A percentile compares a stretch with the other conserved stretches of the same genome.
Evolutionary conservation across 2,329 filamentous ascomycete genomes (phyloP).

Genomic region (Scedosporium dehoogii): DNA sequence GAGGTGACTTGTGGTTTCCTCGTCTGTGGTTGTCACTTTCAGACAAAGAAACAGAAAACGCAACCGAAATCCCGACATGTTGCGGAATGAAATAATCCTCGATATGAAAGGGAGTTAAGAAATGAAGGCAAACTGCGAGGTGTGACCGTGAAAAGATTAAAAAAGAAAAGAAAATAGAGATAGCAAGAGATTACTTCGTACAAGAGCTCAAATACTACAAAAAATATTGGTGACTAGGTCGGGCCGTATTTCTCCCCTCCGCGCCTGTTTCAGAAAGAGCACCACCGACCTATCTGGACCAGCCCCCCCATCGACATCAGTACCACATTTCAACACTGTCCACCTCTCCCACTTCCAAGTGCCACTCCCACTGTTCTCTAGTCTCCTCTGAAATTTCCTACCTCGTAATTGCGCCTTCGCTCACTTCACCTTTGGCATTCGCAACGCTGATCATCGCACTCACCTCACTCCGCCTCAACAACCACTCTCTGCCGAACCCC

Average conservation of each 20-base stretch:
- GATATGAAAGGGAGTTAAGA: not conserved
- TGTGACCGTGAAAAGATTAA: not conserved
- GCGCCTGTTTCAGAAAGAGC: slow-evolving; percentile 1
- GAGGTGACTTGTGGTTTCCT: not conserved
- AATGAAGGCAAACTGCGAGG: not conserved
- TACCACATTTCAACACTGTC: not conserved
- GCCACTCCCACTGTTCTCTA: not conserved
- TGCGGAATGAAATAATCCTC: not conserved
- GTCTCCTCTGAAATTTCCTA: not conserved
- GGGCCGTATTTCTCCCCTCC: not conserved
- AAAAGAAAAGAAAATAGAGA: not conserved
- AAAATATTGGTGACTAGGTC: not conserved
- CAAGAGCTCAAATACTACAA: not conserved
- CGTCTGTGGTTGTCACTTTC: not conserved
- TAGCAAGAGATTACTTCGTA: not conserved
- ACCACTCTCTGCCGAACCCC: not conserved
- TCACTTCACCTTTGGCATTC: not conserved
- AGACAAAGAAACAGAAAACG: not conserved
- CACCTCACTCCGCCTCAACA: not conserved
- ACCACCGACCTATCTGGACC: not conserved
- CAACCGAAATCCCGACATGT: not conserved
- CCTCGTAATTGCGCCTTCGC: not conserved
- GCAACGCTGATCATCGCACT: not conserved
- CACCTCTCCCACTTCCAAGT: not conserved
- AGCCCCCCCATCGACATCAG: not conserved